A percentile compares a stretch with the other conserved stretches of the same genome.
phyloP scores from a whole-genome alignment of 108 stramenopile species.

The Nitzschia sp. region DNA sequence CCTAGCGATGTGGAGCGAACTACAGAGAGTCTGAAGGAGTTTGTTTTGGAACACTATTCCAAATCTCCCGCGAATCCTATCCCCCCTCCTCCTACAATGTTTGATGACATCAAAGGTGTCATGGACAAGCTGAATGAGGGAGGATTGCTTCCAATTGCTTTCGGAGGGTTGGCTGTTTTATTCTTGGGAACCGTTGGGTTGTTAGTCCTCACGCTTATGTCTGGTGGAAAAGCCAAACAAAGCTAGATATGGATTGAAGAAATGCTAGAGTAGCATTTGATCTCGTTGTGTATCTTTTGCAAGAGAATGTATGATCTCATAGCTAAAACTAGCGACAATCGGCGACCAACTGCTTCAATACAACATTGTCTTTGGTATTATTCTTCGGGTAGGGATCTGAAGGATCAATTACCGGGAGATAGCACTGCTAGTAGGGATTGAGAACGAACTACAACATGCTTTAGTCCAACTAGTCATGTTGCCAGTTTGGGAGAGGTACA shows the following conservation, averaged over 20 bases:
- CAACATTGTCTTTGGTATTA: too few species aligned
- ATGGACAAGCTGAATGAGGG: constrained; percentile 8
- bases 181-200: constrained; percentile 22
- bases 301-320: too few species aligned
- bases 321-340: too few species aligned
- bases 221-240: neutral
- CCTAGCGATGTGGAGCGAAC: constrained; percentile 9
- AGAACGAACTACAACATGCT: too few species aligned
- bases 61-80: constrained; percentile 8
- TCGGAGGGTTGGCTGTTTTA: constrained; percentile 15
- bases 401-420: too few species aligned
- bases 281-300: too few species aligned
- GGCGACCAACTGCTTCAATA: too few species aligned
- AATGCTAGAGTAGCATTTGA: neutral
- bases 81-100: constrained; percentile 26
- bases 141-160: constrained; percentile 10
- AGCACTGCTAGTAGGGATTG: too few species aligned
- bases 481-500: too few species aligned
- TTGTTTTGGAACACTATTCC: constrained; percentile 22
- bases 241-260: neutral
- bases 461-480: too few species aligned
- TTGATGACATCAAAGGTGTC: constrained; percentile 14
- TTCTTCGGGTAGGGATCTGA: too few species aligned
- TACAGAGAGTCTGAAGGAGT: constrained; percentile 24
- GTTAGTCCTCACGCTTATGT: constrained; percentile 11